These are phyloP conservation scores for Buddleja alternifolia DNA, from an alignment of 257 asterid species.

Conservation along the genomic window DNA sequence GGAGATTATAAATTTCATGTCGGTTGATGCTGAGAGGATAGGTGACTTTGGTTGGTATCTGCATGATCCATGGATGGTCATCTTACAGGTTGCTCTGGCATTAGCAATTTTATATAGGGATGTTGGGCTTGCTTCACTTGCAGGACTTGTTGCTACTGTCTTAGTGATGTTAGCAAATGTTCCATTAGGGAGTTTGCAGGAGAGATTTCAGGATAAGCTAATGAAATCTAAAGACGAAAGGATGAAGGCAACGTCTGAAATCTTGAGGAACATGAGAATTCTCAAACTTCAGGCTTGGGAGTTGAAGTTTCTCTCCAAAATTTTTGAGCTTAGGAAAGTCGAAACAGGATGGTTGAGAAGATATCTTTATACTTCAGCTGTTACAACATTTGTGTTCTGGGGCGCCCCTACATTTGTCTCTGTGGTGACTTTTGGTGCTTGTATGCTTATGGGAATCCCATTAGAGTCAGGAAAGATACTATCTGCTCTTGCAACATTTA, in stretches of 20 bases:
- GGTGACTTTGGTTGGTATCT: constrained; percentile 84
- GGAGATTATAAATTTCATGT: constrained; percentile 82
- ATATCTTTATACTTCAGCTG: constrained; percentile 57
- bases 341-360: constrained; percentile 79
- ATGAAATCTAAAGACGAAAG: constrained; percentile 85
- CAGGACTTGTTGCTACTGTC: constrained; percentile 59
- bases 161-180: constrained; percentile 74
- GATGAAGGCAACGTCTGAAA: constrained; percentile 91
- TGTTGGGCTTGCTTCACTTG: constrained; percentile 79
- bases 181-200: constrained; percentile 68
- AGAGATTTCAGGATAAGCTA: constrained; percentile 68
- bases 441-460: constrained; percentile 77
- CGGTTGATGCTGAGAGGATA: constrained; percentile 86
- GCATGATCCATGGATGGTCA: constrained; percentile 87
- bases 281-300: constrained; percentile 98
- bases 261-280: constrained; percentile 89
- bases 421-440: constrained; percentile 70
- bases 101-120: constrained; percentile 62
- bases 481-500: constrained; percentile 87
- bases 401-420: constrained; percentile 83
- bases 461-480: constrained; percentile 86
- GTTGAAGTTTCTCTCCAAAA: constrained; percentile 70
- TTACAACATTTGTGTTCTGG: constrained; percentile 66
- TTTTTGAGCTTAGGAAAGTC: constrained; percentile 53
- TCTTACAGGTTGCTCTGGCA: constrained; percentile 67